Evolutionary conservation across 352 stramenopile genomes (phyloP).

Genomic region (Elongisporangium anandrum): DNA sequence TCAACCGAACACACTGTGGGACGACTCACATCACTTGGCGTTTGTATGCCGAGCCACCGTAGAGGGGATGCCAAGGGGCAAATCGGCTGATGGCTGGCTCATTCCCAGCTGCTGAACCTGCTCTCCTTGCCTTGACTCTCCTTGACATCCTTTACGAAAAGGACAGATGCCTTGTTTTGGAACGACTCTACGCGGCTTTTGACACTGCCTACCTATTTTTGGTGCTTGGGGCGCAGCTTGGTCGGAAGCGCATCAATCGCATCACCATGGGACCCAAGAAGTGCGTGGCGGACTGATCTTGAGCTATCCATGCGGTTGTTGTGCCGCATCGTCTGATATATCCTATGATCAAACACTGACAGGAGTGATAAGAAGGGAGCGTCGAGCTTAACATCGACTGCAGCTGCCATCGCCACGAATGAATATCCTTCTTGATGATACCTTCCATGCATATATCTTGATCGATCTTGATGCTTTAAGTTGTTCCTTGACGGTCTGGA

Average conservation of each 20-base stretch:
- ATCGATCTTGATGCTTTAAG: neutral
- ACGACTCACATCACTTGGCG: neutral
- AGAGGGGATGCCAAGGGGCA: neutral
- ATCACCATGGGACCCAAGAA: neutral
- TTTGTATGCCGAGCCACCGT: neutral
- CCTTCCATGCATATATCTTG: neutral
- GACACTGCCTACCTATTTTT: neutral
- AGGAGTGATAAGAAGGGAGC: conserved; percentile 22
- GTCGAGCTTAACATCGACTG: conserved; percentile 14
- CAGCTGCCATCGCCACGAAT: conserved; percentile 61
- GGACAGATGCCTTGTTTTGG: neutral
- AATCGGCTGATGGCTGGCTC: neutral
- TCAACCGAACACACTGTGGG: neutral
- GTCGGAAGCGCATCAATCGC: neutral
- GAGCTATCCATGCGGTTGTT: neutral
- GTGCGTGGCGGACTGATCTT: neutral
- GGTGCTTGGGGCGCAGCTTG: neutral
- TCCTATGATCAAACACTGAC: neutral
- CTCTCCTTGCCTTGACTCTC: neutral
- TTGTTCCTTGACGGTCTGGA: conserved; percentile 5
- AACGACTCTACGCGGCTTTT: neutral
- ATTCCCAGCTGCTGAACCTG: neutral
- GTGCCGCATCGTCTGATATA: too few species aligned
- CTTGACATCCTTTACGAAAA: neutral
- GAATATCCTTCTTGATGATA: conserved; percentile 50